Evolutionary conservation across 1,284 basidiomycete genomes (phyloP).

Genomic region (Wolfiporia cocos): DNA sequence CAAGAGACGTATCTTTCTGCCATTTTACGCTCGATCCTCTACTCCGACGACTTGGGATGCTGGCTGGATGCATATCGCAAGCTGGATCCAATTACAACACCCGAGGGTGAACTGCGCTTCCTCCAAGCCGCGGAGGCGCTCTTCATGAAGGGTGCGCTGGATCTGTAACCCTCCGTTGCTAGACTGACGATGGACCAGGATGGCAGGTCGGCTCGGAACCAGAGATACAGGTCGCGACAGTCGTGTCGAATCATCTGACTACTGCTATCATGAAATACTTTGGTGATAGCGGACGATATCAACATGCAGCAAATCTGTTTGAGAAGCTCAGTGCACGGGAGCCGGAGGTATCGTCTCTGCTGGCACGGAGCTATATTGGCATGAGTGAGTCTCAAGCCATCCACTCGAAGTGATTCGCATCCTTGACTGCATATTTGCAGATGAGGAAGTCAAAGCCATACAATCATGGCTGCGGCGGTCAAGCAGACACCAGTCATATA

Average conservation of each 20-base stretch:
- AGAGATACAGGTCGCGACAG: conserved; percentile 96
- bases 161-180: neutral
- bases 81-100: conserved; percentile 89
- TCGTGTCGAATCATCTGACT: conserved; percentile 96
- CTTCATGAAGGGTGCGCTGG: conserved; percentile 76
- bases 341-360: conserved; percentile 84
- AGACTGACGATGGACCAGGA: conserved; percentile 39
- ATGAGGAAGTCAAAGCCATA: conserved; percentile 97
- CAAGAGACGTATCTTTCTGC: conserved; percentile 97
- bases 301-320: conserved; percentile 91
- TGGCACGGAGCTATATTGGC: conserved; percentile 90
- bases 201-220: conserved; percentile 99
- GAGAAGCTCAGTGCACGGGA: conserved; percentile 85
- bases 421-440: conserved; percentile 34
- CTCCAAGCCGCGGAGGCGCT: conserved; percentile 87
- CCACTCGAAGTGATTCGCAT: neutral
- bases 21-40: conserved; percentile 85
- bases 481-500: conserved; percentile 87
- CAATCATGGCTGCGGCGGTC: conserved; percentile 89
- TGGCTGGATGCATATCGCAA: conserved; percentile 92
- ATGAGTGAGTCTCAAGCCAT: conserved; percentile 71
- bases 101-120: conserved; percentile 88
- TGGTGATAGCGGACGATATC: conserved; percentile 83
- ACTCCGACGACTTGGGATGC: conserved; percentile 93
- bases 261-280: conserved; percentile 97